phyloP scores from a whole-genome alignment of 805 yeast genomes.

The Isabelozyma gotoi region DNA sequence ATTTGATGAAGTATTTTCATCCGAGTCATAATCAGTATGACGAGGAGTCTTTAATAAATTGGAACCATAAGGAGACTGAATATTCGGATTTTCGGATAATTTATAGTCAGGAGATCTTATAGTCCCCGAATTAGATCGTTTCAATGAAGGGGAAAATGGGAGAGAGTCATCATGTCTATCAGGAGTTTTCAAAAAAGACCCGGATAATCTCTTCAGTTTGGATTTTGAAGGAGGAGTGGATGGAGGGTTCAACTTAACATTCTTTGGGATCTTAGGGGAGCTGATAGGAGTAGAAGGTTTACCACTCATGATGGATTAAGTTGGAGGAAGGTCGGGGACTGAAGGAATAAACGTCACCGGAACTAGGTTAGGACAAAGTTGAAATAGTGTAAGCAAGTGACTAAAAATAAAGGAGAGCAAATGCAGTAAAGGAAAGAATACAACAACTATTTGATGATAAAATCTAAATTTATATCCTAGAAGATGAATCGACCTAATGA shows the following conservation, averaged over 20 bases:
- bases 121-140: conserved; percentile 25
- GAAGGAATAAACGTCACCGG: background rate
- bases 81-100: conserved; percentile 17
- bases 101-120: conserved; percentile 35
- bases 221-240: conserved; percentile 25
- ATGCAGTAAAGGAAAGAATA: no score
- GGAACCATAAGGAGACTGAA: conserved; percentile 25
- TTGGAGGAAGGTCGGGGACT: background rate
- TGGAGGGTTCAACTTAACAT: conserved; percentile 20
- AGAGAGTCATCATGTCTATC: conserved; percentile 23
- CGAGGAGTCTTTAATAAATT: conserved; percentile 33
- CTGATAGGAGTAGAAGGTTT: conserved; percentile 35
- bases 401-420: no score
- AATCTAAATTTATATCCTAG: background rate
- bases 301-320: conserved; percentile 14
- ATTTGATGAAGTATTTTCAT: conserved; percentile 18
- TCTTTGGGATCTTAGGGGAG: conserved; percentile 29
- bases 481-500: no score
- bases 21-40: conserved; percentile 29
- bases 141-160: conserved; percentile 41
- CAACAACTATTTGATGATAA: no score
- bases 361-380: no score
- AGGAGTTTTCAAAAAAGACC: conserved; percentile 33
- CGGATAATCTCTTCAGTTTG: conserved; percentile 24
- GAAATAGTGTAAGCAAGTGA: no score